Percentiles rank a stretch among this genome's conserved stretches.
phyloP scores from a whole-genome alignment of 2,329 filamentous ascomycete genomes.

The Zymoseptoria tritici region DNA sequence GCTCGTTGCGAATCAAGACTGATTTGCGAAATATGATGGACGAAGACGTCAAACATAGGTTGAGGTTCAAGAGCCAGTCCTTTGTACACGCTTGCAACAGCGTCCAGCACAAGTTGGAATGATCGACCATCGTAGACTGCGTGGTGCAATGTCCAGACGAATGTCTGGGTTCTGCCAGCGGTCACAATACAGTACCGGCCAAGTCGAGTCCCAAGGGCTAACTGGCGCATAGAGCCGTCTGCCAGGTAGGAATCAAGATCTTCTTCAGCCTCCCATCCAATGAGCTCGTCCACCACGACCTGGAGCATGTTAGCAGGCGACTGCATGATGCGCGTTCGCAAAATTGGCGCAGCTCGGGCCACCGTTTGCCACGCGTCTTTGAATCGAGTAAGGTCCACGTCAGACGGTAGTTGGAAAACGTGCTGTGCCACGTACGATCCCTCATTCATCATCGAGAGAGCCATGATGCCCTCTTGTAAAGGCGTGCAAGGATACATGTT shows the following conservation, averaged over 20 bases:
- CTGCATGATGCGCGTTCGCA: constrained; percentile 32
- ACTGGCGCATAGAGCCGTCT: constrained; percentile 1
- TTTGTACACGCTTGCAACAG: constrained; percentile 13
- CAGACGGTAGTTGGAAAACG: background rate
- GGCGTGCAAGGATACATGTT: constrained; percentile 42
- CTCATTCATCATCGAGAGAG: constrained; percentile 44
- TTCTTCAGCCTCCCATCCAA: no score
- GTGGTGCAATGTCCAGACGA: no score
- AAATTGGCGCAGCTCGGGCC: constrained; percentile 25
- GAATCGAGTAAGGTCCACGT: constrained; percentile 29
- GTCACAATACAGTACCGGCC: no score
- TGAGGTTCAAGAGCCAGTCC: no score
- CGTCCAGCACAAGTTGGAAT: constrained; percentile 29
- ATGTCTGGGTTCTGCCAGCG: no score
- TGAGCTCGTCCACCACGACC: background rate
- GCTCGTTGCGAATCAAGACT: no score
- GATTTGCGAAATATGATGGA: no score
- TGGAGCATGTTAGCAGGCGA: background rate
- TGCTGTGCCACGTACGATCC: constrained; percentile 47
- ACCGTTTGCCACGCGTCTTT: constrained; percentile 33
- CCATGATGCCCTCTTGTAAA: constrained; percentile 35
- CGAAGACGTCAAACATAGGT: no score
- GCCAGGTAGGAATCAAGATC: constrained; percentile 33
- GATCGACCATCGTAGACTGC: constrained; percentile 27
- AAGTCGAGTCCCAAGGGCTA: constrained; percentile 1